Conservation (phyloP, 352 stramenopile species). For the Pythium dissotocum region DNA sequence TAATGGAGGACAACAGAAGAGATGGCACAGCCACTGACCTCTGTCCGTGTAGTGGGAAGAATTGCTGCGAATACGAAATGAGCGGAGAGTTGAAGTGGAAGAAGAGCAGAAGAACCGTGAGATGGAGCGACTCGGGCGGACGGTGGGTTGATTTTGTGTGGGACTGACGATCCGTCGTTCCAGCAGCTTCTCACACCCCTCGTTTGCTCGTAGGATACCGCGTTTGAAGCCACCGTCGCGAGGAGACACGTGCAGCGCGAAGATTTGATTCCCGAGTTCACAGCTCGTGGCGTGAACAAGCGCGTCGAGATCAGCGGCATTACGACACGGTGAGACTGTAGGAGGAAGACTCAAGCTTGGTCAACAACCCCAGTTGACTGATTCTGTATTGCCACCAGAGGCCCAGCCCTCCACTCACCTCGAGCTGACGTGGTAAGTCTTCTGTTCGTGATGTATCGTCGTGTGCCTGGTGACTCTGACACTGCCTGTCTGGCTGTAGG, state of each 20-base stretch:
- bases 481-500: constrained; percentile 21
- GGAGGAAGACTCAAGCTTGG: too few species aligned
- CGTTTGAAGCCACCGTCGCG: constrained; percentile 50
- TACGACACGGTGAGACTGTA: constrained; percentile 55
- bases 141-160: constrained; percentile 4
- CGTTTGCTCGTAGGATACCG: constrained; percentile 38
- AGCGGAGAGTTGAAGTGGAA: constrained; percentile 34
- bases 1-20: not conserved
- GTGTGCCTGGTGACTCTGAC: not conserved
- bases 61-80: constrained; percentile 37
- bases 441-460: not conserved
- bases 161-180: not conserved
- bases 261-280: constrained; percentile 60
- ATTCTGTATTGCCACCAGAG: constrained; percentile 30
- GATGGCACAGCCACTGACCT: not conserved
- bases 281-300: constrained; percentile 52
- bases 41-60: constrained; percentile 43
- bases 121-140: constrained; percentile 30
- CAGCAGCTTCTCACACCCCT: not conserved
- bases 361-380: not conserved
- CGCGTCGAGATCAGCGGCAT: constrained; percentile 73
- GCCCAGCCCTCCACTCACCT: constrained; percentile 58
- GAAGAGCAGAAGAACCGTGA: constrained; percentile 30
- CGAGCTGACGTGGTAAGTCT: constrained; percentile 47
- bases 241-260: constrained; percentile 60